Evolutionary conservation across 495 filamentous ascomycete genomes (phyloP).

Genomic region (Xylaria sp.): DNA sequence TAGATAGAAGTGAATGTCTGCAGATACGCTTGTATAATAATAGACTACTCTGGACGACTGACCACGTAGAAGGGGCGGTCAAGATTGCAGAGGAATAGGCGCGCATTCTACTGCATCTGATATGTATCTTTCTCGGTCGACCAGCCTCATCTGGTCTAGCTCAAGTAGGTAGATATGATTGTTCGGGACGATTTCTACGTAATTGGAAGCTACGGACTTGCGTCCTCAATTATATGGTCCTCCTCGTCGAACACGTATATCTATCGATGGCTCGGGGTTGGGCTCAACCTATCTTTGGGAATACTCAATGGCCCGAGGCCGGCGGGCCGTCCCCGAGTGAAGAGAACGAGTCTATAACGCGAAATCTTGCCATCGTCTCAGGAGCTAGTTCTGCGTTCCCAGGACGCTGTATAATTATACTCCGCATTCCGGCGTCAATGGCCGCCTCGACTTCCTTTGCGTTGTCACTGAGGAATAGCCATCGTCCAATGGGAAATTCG

Average conservation of each 20-base stretch:
- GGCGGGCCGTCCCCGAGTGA: slow-evolving; percentile 36
- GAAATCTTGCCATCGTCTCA: slow-evolving; percentile 51
- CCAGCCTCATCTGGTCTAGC: neutral
- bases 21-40: neutral
- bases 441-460: slow-evolving; percentile 73
- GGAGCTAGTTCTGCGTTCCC: slow-evolving; percentile 65
- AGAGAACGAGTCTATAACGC: slow-evolving; percentile 56
- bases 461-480: slow-evolving; percentile 76
- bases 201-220: neutral
- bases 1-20: neutral
- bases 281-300: neutral
- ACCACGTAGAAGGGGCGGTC: neutral
- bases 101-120: neutral
- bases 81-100: neutral
- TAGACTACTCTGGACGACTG: too few relatives aligned
- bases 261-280: neutral
- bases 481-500: slow-evolving; percentile 49
- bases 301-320: neutral
- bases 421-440: slow-evolving; percentile 66
- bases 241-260: neutral
- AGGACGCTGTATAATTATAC: slow-evolving; percentile 65
- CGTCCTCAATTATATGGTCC: neutral
- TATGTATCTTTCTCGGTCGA: neutral
- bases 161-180: neutral
- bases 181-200: neutral